Evolutionary conservation across 352 stramenopile genomes (phyloP).

Genomic region (Aphanomyces euteiches): DNA sequence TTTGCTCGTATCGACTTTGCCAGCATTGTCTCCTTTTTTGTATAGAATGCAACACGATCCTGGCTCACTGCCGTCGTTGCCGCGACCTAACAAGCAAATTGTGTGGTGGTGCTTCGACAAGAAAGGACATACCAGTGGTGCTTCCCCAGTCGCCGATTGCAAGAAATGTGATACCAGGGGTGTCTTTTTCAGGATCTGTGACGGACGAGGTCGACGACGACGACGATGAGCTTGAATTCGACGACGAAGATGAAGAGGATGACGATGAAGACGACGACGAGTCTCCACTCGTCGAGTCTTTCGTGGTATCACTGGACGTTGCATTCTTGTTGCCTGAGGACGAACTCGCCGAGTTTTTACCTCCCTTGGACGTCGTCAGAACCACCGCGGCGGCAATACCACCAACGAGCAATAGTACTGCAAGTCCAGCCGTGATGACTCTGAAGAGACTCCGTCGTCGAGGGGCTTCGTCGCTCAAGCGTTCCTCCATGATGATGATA

Average conservation of each 20-base stretch:
- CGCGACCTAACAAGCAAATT: not conserved
- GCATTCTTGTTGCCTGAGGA: not conserved
- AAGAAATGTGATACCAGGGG: slow-evolving; percentile 30
- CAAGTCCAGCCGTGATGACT: not conserved
- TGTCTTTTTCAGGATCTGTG: slow-evolving; percentile 35
- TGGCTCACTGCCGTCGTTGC: slow-evolving; percentile 33
- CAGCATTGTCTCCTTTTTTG: slow-evolving; percentile 50
- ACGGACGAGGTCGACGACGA: not conserved
- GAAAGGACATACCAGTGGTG: slow-evolving; percentile 35
- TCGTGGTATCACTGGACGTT: not conserved
- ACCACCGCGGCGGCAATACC: slow-evolving; percentile 1
- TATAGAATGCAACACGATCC: slow-evolving; percentile 74
- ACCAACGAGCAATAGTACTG: slow-evolving; percentile 4
- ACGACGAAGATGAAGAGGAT: not conserved
- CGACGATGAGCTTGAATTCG: not conserved
- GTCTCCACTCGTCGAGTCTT: not conserved
- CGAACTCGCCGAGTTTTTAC: not conserved
- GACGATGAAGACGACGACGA: slow-evolving; percentile 13
- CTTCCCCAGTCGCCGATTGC: slow-evolving; percentile 70
- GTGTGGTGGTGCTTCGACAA: too few species aligned
- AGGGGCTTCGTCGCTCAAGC: slow-evolving; percentile 1
- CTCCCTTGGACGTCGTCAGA: not conserved
- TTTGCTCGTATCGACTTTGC: slow-evolving; percentile 25
- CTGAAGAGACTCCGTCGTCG: not conserved
- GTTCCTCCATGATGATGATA: slow-evolving; percentile 20